Evolutionary conservation across 2,329 filamentous ascomycete species (phyloP).

Genomic region (Aureobasidium leucospermi): DNA sequence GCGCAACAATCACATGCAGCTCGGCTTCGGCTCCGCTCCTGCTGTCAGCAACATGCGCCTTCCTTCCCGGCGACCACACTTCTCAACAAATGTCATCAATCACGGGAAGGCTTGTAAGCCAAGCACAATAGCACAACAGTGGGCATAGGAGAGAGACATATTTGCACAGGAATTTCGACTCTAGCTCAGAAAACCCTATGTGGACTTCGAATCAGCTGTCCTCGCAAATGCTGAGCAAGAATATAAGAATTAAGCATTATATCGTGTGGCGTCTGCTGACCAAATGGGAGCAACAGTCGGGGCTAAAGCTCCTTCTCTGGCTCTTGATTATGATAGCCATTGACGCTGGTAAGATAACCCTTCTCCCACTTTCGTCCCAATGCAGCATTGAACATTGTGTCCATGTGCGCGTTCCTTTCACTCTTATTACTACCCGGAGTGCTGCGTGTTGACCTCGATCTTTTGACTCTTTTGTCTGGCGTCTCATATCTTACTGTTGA

Average conservation of each 20-base stretch:
- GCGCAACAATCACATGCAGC: slow-evolving; percentile 10
- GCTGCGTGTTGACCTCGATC: neutral
- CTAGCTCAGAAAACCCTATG: too few species aligned
- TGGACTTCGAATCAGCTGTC: too few species aligned
- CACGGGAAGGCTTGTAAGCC: too few species aligned
- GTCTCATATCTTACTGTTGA: neutral
- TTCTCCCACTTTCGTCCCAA: slow-evolving; percentile 20
- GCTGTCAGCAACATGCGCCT: slow-evolving; percentile 2
- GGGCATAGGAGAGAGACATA: too few species aligned
- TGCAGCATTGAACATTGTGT: slow-evolving; percentile 22
- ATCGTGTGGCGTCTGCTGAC: too few species aligned
- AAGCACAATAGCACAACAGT: too few species aligned
- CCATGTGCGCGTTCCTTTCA: slow-evolving; percentile 16
- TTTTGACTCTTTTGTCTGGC: neutral
- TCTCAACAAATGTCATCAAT: too few species aligned
- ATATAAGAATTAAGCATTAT: too few species aligned
- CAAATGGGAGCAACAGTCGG: neutral
- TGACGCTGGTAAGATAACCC: slow-evolving; percentile 24
- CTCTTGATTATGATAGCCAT: slow-evolving; percentile 21
- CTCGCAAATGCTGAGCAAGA: too few species aligned
- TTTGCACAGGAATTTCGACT: too few species aligned
- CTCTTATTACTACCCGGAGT: slow-evolving; percentile 13
- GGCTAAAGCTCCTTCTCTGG: slow-evolving; percentile 24
- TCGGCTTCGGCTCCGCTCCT: slow-evolving; percentile 4
- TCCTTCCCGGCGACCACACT: neutral